Percentiles rank a stretch among this genome's conserved stretches.
Conservation (phyloP, 1,284 basidiomycete genomes). For the Boletus sp. region DNA sequence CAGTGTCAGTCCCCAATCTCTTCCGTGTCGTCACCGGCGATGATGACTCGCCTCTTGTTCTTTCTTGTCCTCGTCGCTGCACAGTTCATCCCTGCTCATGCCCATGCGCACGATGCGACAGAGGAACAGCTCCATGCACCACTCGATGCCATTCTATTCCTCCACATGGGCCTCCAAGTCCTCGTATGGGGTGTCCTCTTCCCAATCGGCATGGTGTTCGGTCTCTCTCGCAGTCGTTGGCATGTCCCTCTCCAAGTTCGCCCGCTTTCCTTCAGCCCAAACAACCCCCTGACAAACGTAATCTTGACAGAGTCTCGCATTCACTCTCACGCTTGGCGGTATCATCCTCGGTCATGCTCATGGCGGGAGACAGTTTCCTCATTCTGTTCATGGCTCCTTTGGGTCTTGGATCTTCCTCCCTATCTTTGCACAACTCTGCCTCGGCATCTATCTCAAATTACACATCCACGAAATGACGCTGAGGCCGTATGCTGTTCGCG, state of each 20-base stretch:
- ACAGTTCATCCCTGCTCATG: slow-evolving; percentile 29
- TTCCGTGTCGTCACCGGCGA: neutral
- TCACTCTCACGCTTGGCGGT: slow-evolving; percentile 71
- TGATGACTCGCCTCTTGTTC: slow-evolving; percentile 6
- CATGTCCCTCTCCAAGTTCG: slow-evolving; percentile 84
- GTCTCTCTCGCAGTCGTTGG: slow-evolving; percentile 78
- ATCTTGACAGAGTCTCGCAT: slow-evolving; percentile 57
- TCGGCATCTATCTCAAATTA: slow-evolving; percentile 92
- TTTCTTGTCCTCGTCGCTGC: slow-evolving; percentile 17
- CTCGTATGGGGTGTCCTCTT: slow-evolving; percentile 83
- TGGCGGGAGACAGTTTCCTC: slow-evolving; percentile 72
- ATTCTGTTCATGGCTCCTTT: slow-evolving; percentile 71
- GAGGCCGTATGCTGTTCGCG: slow-evolving; percentile 72
- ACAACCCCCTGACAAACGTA: slow-evolving; percentile 6
- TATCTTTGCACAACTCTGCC: slow-evolving; percentile 65
- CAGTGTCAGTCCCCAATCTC: neutral
- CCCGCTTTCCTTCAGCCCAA: neutral
- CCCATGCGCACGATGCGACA: slow-evolving; percentile 65
- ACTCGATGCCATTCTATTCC: slow-evolving; percentile 76
- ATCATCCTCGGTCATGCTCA: slow-evolving; percentile 84
- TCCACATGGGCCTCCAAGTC: slow-evolving; percentile 79
- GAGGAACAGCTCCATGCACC: slow-evolving; percentile 72
- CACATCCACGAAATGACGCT: slow-evolving; percentile 85
- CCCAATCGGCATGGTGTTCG: slow-evolving; percentile 87
- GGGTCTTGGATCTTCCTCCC: slow-evolving; percentile 73